Evolutionary conservation across 768 basidiomycete species (phyloP).

Genomic region (Pulveroboletus ravenelii): DNA sequence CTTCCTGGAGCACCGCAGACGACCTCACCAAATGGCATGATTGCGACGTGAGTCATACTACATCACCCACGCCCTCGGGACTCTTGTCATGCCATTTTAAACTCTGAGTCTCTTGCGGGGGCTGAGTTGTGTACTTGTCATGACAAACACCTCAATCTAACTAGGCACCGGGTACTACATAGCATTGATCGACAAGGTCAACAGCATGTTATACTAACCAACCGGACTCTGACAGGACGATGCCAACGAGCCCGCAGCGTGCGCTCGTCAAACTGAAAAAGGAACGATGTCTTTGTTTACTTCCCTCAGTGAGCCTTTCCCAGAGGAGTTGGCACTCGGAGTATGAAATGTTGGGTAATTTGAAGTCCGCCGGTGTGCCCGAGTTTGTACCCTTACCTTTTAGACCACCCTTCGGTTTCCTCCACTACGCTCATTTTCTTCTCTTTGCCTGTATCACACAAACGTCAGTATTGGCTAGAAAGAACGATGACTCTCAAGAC

Average conservation of each 20-base stretch:
- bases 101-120: background rate
- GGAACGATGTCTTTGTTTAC: too few relatives aligned
- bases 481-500: constrained; percentile 23
- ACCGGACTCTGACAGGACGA: too few relatives aligned
- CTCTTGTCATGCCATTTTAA: too few relatives aligned
- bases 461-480: background rate
- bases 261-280: too few relatives aligned
- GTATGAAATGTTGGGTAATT: constrained; percentile 5
- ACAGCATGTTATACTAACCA: too few relatives aligned
- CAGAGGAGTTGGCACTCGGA: constrained; percentile 2
- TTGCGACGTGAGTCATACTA: constrained; percentile 14
- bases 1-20: constrained; percentile 84
- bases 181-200: too few relatives aligned
- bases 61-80: too few relatives aligned
- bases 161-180: too few relatives aligned
- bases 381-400: background rate
- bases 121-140: too few relatives aligned
- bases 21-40: constrained; percentile 84
- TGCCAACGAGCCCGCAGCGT: too few relatives aligned
- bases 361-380: constrained; percentile 4
- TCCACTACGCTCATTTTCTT: background rate
- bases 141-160: too few relatives aligned
- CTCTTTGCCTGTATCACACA: background rate
- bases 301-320: too few relatives aligned
- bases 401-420: background rate